Base-by-base conservation (phyloP, 805 yeast species). In the Pichia occidentalis region DNA sequence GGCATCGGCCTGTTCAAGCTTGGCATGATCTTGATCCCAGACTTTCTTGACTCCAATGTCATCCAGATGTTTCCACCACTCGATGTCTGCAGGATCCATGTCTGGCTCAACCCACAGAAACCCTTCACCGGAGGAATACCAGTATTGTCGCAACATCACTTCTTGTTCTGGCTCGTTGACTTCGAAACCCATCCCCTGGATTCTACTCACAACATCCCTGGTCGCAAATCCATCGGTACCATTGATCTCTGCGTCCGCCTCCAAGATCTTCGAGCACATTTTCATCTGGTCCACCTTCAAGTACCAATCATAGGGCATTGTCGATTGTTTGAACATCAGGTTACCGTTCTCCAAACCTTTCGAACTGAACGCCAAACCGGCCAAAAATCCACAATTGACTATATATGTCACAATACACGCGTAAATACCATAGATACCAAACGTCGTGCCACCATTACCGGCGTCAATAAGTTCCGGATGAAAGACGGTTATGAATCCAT, bases 31-130 rank as follows among this genome's bases (percentile, higher is more conserved):
- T 26, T 43, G 44, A 39, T 57, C 59, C 61, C 62, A 57, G 21
- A 55, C 51, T 34, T 52, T 54, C 32, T 50, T 52, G 12, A 54
- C 56, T 1, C 62, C 61, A 22, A 51, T 45, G 2, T 49, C 41
- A 14, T 54, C 48, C 25, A 62, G 39, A 48, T 60, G 62, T 22
- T 52, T 37, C 51, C 54, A 50, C 65, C 64, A 56, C 14, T 54
- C 42, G 13, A 77, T 45, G 16, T 79, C 86, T 0, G 92, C 94
- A 0, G 95, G 95, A 53, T 85, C 95, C 52, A 81, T 82, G 54
- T 85, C 95, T 1, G 95, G 95, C 53, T 85, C 95, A 10, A 74
- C 80, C 95, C 95, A 85, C 43, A 80, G 84, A 53, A 83, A 85
- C 11, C 86, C 87, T 38, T 80, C 88, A 22, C 95, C 95, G 7